Evolutionary conservation across 2,329 filamentous ascomycete species (phyloP).

Genomic region (Botryotinia globosa): DNA sequence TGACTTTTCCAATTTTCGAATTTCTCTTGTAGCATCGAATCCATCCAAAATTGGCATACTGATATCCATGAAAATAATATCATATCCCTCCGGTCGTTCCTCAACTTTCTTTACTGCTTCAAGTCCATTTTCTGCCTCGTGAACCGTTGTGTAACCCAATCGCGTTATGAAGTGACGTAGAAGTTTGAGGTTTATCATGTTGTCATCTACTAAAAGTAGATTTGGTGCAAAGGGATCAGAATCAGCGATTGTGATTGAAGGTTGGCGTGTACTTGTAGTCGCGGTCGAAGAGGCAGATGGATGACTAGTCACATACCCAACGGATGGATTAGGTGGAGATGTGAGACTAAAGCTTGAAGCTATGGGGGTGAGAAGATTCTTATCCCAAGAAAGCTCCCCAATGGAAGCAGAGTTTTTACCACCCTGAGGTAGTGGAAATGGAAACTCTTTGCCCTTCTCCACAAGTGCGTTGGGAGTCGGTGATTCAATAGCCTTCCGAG

Average conservation of each 20-base stretch:
- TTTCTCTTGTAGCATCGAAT: conserved; percentile 46
- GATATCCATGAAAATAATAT: conserved; percentile 51
- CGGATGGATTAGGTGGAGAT: background rate
- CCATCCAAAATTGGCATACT: conserved; percentile 55
- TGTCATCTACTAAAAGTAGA: conserved; percentile 44
- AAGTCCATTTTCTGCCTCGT: conserved; percentile 47
- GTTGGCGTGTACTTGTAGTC: background rate
- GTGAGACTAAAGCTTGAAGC: background rate
- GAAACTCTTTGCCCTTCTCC: conserved; percentile 35
- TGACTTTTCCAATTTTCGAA: conserved; percentile 48
- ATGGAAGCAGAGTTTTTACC: background rate
- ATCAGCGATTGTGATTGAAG: background rate
- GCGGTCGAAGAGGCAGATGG: background rate
- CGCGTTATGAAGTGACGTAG: conserved; percentile 42
- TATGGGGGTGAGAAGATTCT: background rate
- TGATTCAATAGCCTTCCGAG: conserved; percentile 36
- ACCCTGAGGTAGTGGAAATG: conserved; percentile 28
- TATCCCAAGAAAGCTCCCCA: background rate
- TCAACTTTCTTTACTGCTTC: conserved; percentile 48
- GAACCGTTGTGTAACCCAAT: conserved; percentile 41
- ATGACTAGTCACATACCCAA: background rate
- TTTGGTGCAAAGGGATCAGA: conserved; percentile 18
- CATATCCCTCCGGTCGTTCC: conserved; percentile 39
- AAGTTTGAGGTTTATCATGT: conserved; percentile 44
- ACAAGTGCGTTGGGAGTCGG: conserved; percentile 33